Evolutionary conservation across 2,329 filamentous ascomycete species (phyloP).

Genomic region (Diaporthe ilicicola): DNA sequence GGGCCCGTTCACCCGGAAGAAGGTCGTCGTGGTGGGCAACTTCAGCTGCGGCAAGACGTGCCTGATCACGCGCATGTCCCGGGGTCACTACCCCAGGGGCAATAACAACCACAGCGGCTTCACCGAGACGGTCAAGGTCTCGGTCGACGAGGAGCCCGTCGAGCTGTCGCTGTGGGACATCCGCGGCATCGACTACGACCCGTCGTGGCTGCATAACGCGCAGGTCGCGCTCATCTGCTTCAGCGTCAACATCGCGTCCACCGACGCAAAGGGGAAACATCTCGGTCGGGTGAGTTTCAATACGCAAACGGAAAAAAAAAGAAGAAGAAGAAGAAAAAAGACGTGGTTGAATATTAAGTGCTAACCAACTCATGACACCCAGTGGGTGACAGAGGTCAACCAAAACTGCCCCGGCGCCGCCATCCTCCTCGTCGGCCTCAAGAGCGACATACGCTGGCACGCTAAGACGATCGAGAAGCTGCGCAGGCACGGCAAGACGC

Average conservation of each 20-base stretch:
- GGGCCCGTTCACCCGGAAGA: slow-evolving; percentile 30
- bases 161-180: slow-evolving; percentile 32
- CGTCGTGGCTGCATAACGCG: slow-evolving; percentile 28
- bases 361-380: not conserved
- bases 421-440: slow-evolving; percentile 33
- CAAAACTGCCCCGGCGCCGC: slow-evolving; percentile 33
- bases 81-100: slow-evolving; percentile 26
- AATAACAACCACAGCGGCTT: slow-evolving; percentile 16
- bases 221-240: slow-evolving; percentile 33
- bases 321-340: too few relatives aligned
- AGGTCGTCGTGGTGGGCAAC: slow-evolving; percentile 33
- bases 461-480: slow-evolving; percentile 32
- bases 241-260: slow-evolving; percentile 32
- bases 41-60: slow-evolving; percentile 34
- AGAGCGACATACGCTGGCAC: slow-evolving; percentile 32
- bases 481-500: slow-evolving; percentile 27
- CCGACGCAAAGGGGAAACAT: slow-evolving; percentile 32
- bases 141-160: slow-evolving; percentile 31
- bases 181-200: slow-evolving; percentile 33
- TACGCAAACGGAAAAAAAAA: too few relatives aligned
- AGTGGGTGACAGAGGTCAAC: slow-evolving; percentile 33
- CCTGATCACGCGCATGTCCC: slow-evolving; percentile 32
- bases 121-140: slow-evolving; percentile 24
- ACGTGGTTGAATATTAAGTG: not conserved
- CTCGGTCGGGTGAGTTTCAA: slow-evolving; percentile 26